phyloP scores from a whole-genome alignment of 179 eudicot genomes.

The Spinacia oleracea region DNA sequence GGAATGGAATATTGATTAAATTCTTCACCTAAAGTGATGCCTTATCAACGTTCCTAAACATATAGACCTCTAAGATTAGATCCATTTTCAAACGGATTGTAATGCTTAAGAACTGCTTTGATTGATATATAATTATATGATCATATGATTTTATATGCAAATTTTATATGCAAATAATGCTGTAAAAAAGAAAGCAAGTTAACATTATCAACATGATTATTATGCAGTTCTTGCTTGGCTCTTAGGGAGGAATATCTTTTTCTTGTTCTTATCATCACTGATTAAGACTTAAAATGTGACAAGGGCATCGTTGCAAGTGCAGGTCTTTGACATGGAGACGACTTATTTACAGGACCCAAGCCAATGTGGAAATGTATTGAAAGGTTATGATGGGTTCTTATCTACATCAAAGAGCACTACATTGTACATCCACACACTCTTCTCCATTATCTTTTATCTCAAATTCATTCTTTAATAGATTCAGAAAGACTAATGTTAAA shows the following conservation, averaged over 20 bases:
- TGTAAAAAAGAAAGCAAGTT: neutral
- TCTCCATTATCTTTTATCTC: neutral
- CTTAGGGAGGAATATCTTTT: neutral
- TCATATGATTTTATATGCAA: neutral
- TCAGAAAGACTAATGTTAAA: neutral
- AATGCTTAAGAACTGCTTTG: neutral
- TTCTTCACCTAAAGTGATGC: neutral
- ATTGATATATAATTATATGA: neutral
- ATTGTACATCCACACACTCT: constrained; percentile 44
- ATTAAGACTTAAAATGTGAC: constrained; percentile 16
- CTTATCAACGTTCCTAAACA: neutral
- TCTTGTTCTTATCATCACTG: neutral
- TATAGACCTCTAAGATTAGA: neutral
- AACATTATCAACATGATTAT: neutral
- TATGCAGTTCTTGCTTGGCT: neutral
- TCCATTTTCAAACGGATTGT: neutral
- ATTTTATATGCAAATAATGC: neutral
- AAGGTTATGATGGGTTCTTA: constrained; percentile 92
- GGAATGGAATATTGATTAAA: neutral
- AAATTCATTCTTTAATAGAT: neutral
- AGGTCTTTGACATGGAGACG: constrained; percentile 97
- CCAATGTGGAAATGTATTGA: constrained; percentile 94
- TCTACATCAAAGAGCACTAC: constrained; percentile 88
- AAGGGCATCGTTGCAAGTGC: constrained; percentile 18
- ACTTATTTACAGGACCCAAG: constrained; percentile 90